Base-by-base conservation (phyloP, 192 early-diverging fungal genomes). In the Coemansia sp. region DNA sequence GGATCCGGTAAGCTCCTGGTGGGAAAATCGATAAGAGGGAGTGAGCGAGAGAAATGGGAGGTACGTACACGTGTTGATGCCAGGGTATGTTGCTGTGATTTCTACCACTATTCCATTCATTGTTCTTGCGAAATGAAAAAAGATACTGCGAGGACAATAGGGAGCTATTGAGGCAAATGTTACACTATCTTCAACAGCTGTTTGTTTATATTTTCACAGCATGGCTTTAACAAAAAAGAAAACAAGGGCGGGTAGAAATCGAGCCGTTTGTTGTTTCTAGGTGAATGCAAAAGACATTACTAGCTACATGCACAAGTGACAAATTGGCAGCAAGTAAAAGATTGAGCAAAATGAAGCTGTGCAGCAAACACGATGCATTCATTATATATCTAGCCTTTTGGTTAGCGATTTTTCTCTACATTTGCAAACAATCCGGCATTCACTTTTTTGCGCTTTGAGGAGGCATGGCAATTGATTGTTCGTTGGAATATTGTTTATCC, bases 31-130 rank as follows among this genome's bases (percentile, higher is more conserved):
- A 47, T 47, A 47, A 47, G 7, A 13, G 37, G 37, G 37, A 14
- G 9, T 3, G 9, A 9, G 9, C 33, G 33, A n/a, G n/a, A n/a
- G n/a, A n/a, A n/a, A n/a, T n/a, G n/a, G n/a, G n/a, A n/a, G n/a
- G n/a, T n/a, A n/a, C n/a, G 41, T 4, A 44, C 41, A 34, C 33
- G 33, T 34, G 33, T 44, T 6, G 41, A 44, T 4, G 6, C 44
- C 44, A 47, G 44, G 44, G 44, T 23, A 23, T 47, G 44, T 47
- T n/a, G n/a, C n/a, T n/a, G n/a, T n/a, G n/a, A 11, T 47, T 47
- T 23, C 19, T 19, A 47, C 20, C 44, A 47, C 44, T 47, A 47
- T 47, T 47, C 44, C 22, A 47, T 22, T 5, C 44, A 47, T 47
- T 47, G 44, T 47, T 23, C 44, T 9, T 23, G 20, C 1, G 6